Base-by-base conservation (phyloP, 31 red algal genomes). In the Bonnemaisonia californica region DNA sequence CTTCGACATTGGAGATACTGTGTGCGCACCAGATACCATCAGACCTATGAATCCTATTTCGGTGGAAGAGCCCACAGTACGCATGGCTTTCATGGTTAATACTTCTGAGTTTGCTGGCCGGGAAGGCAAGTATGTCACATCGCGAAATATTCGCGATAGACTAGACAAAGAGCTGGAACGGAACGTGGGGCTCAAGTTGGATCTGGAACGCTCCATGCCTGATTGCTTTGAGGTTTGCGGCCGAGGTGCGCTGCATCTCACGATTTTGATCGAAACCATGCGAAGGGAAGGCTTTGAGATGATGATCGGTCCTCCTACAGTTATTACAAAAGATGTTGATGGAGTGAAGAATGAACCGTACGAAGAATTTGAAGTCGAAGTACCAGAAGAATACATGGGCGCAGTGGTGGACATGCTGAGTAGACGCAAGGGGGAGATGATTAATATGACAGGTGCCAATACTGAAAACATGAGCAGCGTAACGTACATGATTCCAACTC, bases 191-290 rank as follows among this genome's bases (percentile, higher is more conserved):
- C 81, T 98, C 1, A 67, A 79, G 36, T 56, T 98, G 24, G 83
- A 88, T 62, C 41, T 74, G 38, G 79, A 88, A 47, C 76, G 76
- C 3, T 85, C 79, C 45, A 60, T 84, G 12, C 92, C 85, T 12
- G 96, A 98, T 26, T 71, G 76, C 26, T 82, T 95, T 70, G 86
- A 84, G 23, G 87, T 98, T 23, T 89, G 74, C 60, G 96, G 96
- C 1, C 91, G 96, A 41, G 96, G 96, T 2, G 88, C 87, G 1
- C 87, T 98, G 21, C 96, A 98, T 77, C 80, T 98, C 57, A 94
- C 91, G 1, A 92, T 98, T 76, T 68, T 98, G 0, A 94, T 98
- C 55, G 96, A 98, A 66, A 94, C 91, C 13, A 98, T 98, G 96
- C 41, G 96, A 35, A 80, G 96, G 29, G 96, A 98, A 77, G 96